phyloP scores from a whole-genome alignment of 1,284 basidiomycete species.

The Tilletia setariae region DNA sequence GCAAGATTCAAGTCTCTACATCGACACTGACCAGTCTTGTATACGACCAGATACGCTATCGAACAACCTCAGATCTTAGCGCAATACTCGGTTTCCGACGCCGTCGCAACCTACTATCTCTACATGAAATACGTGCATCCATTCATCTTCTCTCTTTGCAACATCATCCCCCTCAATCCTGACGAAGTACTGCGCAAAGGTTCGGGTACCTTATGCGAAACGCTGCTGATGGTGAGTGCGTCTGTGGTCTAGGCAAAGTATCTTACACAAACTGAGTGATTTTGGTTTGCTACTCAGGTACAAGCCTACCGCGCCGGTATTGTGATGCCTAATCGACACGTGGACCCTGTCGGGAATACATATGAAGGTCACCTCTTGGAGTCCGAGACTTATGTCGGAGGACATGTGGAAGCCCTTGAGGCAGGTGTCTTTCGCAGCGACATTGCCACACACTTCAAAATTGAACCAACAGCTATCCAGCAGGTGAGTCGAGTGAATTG shows the following conservation, averaged over 20 bases:
- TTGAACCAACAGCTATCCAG: constrained; percentile 81
- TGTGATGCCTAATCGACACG: constrained; percentile 97
- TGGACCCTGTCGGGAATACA: constrained; percentile 86
- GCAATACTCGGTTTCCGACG: constrained; percentile 98
- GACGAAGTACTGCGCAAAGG: constrained; percentile 97
- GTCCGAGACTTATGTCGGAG: constrained; percentile 97
- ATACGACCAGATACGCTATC: constrained; percentile 72
- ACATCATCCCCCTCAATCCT: constrained; percentile 95
- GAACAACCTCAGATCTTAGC: constrained; percentile 94
- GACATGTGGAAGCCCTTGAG: constrained; percentile 96
- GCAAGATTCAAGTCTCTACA: neutral
- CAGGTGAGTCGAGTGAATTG: constrained; percentile 60
- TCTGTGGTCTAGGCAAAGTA: neutral
- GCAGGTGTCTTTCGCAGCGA: constrained; percentile 98
- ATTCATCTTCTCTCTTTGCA: constrained; percentile 98
- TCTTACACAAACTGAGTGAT: neutral
- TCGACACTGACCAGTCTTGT: constrained; percentile 1
- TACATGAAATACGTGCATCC: constrained; percentile 99
- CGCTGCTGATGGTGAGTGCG: constrained; percentile 82
- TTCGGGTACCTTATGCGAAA: constrained; percentile 93
- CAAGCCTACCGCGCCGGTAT: constrained; percentile 88
- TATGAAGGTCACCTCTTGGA: constrained; percentile 93
- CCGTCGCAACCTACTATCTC: constrained; percentile 97
- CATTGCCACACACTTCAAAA: constrained; percentile 91
- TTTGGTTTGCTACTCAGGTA: neutral